A percentile compares a stretch with the other conserved stretches of the same genome.
phyloP scores from a whole-genome alignment of 108 stramenopile species.

The Cyclotella kingstonii region DNA sequence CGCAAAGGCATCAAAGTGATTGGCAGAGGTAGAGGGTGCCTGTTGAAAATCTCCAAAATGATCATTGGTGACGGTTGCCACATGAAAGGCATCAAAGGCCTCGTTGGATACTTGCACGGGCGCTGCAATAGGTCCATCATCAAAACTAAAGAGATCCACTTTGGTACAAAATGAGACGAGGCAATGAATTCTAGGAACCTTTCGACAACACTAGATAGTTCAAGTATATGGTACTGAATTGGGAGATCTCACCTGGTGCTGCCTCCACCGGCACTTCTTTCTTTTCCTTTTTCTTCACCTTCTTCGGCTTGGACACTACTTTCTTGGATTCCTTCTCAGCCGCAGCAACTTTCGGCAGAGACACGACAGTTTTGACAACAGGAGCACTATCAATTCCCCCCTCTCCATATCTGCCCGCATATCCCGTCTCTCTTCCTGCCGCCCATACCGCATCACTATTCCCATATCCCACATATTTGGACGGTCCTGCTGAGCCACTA shows the following conservation, averaged over 20 bases:
- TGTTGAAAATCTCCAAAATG: slow-evolving; percentile 50
- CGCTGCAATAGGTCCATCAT: slow-evolving; percentile 37
- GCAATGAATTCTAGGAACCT: no score
- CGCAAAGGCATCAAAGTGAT: slow-evolving; percentile 64
- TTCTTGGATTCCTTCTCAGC: slow-evolving; percentile 17
- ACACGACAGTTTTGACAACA: slow-evolving; percentile 21
- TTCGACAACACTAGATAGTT: no score
- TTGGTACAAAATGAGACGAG: no score
- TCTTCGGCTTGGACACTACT: slow-evolving; percentile 60
- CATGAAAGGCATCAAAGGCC: slow-evolving; percentile 42
- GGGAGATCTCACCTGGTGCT: slow-evolving; percentile 45
- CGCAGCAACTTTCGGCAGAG: slow-evolving; percentile 8
- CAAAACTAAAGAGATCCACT: slow-evolving; percentile 76
- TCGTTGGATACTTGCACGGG: slow-evolving; percentile 31
- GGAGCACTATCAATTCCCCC: slow-evolving; percentile 28
- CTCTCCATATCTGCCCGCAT: slow-evolving; percentile 51
- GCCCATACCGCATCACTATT: slow-evolving; percentile 59
- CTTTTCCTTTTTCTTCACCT: slow-evolving; percentile 77
- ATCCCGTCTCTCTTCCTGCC: slow-evolving; percentile 15
- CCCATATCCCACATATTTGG: slow-evolving; percentile 66
- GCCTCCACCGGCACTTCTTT: no score
- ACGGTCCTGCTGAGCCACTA: slow-evolving; percentile 32
- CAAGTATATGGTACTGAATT: no score
- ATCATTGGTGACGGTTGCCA: slow-evolving; percentile 30
- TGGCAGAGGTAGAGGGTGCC: slow-evolving; percentile 31